These are phyloP conservation scores for Camelina hispida DNA, from an alignment of 345 rosid genomes.

Conservation along the genomic window DNA sequence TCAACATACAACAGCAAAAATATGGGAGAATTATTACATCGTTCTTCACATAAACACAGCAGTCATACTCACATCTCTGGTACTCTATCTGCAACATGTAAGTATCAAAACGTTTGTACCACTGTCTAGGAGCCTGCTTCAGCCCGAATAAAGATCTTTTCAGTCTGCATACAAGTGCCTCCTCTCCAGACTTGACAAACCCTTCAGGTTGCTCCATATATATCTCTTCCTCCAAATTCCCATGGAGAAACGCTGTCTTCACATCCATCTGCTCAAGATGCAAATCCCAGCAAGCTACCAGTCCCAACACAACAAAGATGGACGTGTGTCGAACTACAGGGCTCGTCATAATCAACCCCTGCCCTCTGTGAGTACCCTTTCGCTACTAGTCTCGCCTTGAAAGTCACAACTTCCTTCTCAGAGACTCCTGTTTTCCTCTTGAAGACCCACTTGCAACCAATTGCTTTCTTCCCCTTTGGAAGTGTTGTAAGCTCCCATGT, in stretches of 20 bases:
- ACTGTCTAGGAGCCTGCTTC: neutral
- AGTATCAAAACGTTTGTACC: neutral
- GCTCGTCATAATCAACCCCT: neutral
- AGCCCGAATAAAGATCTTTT: neutral
- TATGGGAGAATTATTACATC: no score
- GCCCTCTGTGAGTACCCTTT: neutral
- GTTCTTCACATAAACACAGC: neutral
- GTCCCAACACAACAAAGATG: neutral
- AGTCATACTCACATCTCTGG: neutral
- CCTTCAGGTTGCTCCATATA: neutral
- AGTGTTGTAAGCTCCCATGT: neutral
- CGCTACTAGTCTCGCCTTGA: neutral
- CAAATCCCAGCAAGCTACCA: neutral
- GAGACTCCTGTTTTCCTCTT: neutral
- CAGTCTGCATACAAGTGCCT: neutral
- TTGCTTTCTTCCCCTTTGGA: neutral
- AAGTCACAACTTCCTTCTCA: neutral
- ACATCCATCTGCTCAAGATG: neutral
- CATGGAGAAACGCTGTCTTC: neutral
- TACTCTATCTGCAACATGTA: neutral
- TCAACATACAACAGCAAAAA: neutral
- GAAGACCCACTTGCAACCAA: neutral
- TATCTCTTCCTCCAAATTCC: neutral
- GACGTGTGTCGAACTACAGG: neutral
- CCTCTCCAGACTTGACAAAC: neutral